These are phyloP conservation scores for Populus hybrid DNA, from an alignment of 441 rosid species.

Conservation along the genomic window DNA sequence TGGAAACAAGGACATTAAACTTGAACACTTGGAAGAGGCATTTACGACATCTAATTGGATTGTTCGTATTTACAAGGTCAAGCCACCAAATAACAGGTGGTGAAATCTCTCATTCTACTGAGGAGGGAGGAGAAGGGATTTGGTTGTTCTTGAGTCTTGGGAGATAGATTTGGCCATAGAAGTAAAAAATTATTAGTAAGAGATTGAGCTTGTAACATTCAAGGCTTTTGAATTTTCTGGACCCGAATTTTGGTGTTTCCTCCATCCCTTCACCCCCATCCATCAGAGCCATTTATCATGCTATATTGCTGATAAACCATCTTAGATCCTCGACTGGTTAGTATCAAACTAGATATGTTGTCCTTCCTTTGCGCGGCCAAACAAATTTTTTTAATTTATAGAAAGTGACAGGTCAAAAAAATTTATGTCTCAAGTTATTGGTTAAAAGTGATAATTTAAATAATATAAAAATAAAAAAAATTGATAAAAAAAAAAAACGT, in stretches of 20 bases:
- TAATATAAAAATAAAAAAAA: no score
- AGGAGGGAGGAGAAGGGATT: background rate
- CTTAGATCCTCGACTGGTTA: background rate
- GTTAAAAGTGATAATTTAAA: no score
- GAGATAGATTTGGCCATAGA: constrained; percentile 19
- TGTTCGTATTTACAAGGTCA: constrained; percentile 91
- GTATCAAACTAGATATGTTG: background rate
- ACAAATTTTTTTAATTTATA: no score
- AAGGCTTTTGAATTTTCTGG: constrained; percentile 21
- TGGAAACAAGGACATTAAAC: constrained; percentile 86
- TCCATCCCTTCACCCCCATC: background rate
- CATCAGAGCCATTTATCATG: background rate
- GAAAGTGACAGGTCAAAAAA: no score
- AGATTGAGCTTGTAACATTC: constrained; percentile 17
- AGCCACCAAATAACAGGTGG: constrained; percentile 92
- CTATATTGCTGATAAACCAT: background rate
- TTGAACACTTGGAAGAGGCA: constrained; percentile 89
- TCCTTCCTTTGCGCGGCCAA: no score
- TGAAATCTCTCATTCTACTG: constrained; percentile 24
- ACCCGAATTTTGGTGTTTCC: constrained; percentile 17
- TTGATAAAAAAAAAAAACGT: no score
- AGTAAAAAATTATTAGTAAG: constrained; percentile 16
- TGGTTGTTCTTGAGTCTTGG: constrained; percentile 12
- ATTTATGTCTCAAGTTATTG: no score
- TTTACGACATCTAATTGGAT: constrained; percentile 97